Evolutionary conservation across 352 stramenopile species (phyloP).

Genomic region (Globisporangium okanoganense): DNA sequence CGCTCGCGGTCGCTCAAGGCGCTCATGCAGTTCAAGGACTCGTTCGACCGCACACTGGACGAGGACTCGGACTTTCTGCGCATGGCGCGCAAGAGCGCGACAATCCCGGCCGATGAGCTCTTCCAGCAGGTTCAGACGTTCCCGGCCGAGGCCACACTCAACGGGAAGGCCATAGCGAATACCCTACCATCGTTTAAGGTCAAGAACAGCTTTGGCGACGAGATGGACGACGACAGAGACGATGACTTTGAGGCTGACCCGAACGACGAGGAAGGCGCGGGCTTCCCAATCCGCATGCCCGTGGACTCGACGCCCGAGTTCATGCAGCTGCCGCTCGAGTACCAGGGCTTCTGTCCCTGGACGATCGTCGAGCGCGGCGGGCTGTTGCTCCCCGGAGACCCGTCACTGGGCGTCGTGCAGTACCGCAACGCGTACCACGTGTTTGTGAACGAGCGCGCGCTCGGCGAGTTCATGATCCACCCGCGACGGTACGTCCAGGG

Average conservation of each 20-base stretch:
- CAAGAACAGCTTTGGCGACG: slow-evolving; percentile 29
- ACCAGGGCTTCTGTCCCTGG: slow-evolving; percentile 93
- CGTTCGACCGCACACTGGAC: slow-evolving; percentile 52
- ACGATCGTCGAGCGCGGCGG: slow-evolving; percentile 87
- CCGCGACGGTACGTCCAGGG: slow-evolving; percentile 76
- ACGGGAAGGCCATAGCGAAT: slow-evolving; percentile 2
- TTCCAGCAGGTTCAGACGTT: slow-evolving; percentile 70
- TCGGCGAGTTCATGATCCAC: slow-evolving; percentile 87
- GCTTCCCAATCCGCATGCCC: slow-evolving; percentile 75
- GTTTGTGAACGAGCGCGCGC: slow-evolving; percentile 88
- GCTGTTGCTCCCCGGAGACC: slow-evolving; percentile 89
- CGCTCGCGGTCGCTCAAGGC: slow-evolving; percentile 64
- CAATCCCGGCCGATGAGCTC: slow-evolving; percentile 62
- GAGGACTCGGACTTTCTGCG: slow-evolving; percentile 54
- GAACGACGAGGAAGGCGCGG: slow-evolving; percentile 38
- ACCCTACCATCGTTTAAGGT: slow-evolving; percentile 22
- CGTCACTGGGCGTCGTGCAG: slow-evolving; percentile 88
- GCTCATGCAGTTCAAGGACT: slow-evolving; percentile 74
- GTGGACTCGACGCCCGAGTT: slow-evolving; percentile 93
- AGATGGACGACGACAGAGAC: slow-evolving; percentile 28
- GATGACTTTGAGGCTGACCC: slow-evolving; percentile 7
- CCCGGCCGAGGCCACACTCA: slow-evolving; percentile 33
- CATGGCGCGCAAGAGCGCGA: slow-evolving; percentile 43
- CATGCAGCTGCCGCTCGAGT: slow-evolving; percentile 92
- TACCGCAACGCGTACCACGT: slow-evolving; percentile 90